phyloP scores from a whole-genome alignment of 169 alveolate species.

The Eimeria necatrix region DNA sequence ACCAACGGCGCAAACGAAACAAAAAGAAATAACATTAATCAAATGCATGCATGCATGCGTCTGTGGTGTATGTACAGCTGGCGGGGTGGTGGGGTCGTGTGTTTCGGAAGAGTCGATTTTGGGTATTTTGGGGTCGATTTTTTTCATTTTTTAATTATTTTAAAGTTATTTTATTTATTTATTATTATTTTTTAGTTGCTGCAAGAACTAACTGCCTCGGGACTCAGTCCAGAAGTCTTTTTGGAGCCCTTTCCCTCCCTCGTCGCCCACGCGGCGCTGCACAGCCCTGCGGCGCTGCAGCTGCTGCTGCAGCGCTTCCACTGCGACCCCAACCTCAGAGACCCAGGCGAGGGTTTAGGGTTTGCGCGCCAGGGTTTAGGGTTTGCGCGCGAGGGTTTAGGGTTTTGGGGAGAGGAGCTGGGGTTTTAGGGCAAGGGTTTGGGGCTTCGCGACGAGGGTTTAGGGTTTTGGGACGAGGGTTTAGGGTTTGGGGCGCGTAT shows the following conservation, averaged over 20 bases:
- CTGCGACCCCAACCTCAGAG: conserved; percentile 29
- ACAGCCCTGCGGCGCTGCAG: neutral
- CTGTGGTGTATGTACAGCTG: too few species aligned
- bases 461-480: neutral
- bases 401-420: too few species aligned
- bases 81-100: too few species aligned
- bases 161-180: neutral
- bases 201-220: neutral
- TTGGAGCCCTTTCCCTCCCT: neutral
- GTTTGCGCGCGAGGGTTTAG: neutral
- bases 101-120: too few species aligned
- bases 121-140: too few species aligned
- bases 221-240: neutral
- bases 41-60: too few species aligned
- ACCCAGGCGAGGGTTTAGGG: neutral
- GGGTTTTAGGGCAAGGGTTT: neutral
- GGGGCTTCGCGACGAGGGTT: neutral
- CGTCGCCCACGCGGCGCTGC: neutral
- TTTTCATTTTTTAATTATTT: too few species aligned
- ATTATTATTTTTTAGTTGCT: neutral
- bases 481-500: neutral
- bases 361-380: neutral
- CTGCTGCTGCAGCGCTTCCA: neutral
- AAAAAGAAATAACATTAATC: too few species aligned
- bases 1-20: too few species aligned